These are phyloP conservation scores for Chimonanthus salicifolius DNA, from an alignment of 164 flowering plant species.

Conservation along the genomic window DNA sequence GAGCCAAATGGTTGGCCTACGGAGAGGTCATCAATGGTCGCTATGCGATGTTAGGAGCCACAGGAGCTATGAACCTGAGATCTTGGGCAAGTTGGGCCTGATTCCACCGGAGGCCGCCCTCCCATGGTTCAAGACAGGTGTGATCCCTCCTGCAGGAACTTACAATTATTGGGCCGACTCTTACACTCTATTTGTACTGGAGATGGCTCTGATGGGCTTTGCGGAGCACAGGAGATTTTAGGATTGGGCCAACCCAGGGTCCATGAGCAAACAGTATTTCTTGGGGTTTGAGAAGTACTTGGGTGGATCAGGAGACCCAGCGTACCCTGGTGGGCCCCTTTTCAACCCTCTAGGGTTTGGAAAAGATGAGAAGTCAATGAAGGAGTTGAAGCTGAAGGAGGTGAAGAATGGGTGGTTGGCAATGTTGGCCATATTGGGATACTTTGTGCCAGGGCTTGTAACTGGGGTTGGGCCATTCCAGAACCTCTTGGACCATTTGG, in stretches of 20 bases:
- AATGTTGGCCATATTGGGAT: slow-evolving; percentile 92
- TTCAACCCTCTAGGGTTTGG: slow-evolving; percentile 90
- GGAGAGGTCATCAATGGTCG: slow-evolving; percentile 94
- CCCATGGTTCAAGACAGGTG: slow-evolving; percentile 84
- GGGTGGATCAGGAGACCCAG: slow-evolving; percentile 52
- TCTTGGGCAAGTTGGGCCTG: slow-evolving; percentile 62
- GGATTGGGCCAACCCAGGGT: slow-evolving; percentile 75
- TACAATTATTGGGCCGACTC: slow-evolving; percentile 83
- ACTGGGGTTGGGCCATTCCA: slow-evolving; percentile 94
- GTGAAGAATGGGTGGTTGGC: slow-evolving; percentile 96
- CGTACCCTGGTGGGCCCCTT: slow-evolving; percentile 43
- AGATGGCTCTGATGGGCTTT: slow-evolving; percentile 95
- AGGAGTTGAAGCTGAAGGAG: slow-evolving; percentile 87
- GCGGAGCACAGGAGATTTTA: slow-evolving; percentile 94
- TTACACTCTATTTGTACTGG: slow-evolving; percentile 81
- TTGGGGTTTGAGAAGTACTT: slow-evolving; percentile 68
- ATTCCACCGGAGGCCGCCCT: slow-evolving; percentile 74
- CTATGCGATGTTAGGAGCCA: slow-evolving; percentile 80
- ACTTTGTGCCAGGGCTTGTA: slow-evolving; percentile 70
- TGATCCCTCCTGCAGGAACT: slow-evolving; percentile 78
- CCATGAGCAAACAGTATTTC: slow-evolving; percentile 74
- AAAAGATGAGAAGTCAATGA: slow-evolving; percentile 85
- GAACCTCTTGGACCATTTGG: slow-evolving; percentile 89
- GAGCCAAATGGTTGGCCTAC: slow-evolving; percentile 94
- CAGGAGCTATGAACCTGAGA: slow-evolving; percentile 68